Evolutionary conservation across 768 basidiomycete genomes (phyloP).

Genomic region (Hygrophorus russula): DNA sequence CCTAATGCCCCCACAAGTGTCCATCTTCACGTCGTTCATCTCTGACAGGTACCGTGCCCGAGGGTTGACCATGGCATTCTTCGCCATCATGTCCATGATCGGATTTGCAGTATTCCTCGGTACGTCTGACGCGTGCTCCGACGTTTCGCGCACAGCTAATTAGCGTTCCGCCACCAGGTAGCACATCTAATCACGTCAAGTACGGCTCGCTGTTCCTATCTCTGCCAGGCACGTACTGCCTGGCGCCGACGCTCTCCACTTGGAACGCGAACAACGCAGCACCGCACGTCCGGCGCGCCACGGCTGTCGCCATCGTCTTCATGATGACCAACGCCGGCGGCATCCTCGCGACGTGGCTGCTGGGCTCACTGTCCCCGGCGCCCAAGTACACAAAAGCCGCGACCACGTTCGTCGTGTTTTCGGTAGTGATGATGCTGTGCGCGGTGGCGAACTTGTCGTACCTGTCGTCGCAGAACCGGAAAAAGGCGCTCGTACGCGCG

Average conservation of each 20-base stretch:
- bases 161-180: slow-evolving; percentile 15
- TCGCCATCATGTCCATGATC: slow-evolving; percentile 28
- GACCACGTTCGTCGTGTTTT: slow-evolving; percentile 27
- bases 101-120: slow-evolving; percentile 51
- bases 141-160: neutral
- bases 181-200: slow-evolving; percentile 25
- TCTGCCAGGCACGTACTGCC: slow-evolving; percentile 39
- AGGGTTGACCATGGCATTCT: slow-evolving; percentile 33
- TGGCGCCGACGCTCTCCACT: slow-evolving; percentile 40
- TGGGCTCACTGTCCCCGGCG: slow-evolving; percentile 36
- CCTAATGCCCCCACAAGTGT: neutral
- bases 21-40: slow-evolving; percentile 24
- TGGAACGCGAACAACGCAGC: slow-evolving; percentile 56
- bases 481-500: slow-evolving; percentile 28
- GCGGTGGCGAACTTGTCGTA: slow-evolving; percentile 27
- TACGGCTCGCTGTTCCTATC: slow-evolving; percentile 49
- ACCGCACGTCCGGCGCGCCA: slow-evolving; percentile 46
- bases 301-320: slow-evolving; percentile 44
- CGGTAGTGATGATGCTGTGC: slow-evolving; percentile 27
- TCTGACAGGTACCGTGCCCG: slow-evolving; percentile 45
- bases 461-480: slow-evolving; percentile 30
- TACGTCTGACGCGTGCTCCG: slow-evolving; percentile 13
- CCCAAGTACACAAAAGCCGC: slow-evolving; percentile 42
- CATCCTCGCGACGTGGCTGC: slow-evolving; percentile 50
- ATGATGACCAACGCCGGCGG: slow-evolving; percentile 50